These are phyloP conservation scores for Petunia axillaris DNA, from an alignment of 257 asterid species.

Conservation along the genomic window DNA sequence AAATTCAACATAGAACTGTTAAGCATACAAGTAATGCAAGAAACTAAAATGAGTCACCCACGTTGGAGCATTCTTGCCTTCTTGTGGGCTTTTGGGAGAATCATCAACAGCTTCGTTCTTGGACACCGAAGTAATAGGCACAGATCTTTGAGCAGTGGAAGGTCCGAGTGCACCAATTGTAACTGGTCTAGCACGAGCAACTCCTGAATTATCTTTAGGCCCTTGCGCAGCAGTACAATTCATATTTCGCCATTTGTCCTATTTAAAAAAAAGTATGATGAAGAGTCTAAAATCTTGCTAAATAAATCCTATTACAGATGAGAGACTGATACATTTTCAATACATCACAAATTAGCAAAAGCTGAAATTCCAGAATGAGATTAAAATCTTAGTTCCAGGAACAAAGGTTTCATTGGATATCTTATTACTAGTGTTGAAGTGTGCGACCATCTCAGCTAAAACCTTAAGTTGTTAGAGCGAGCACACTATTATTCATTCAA, in stretches of 20 bases:
- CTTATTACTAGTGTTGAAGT: background rate
- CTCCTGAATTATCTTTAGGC: conserved; percentile 37
- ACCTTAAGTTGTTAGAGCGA: too few relatives aligned
- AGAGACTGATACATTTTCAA: conserved; percentile 8
- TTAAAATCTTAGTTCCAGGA: background rate
- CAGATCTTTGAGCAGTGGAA: conserved; percentile 24
- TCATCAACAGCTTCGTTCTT: conserved; percentile 32
- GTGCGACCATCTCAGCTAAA: too few relatives aligned
- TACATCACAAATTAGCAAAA: background rate
- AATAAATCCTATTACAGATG: conserved; percentile 3
- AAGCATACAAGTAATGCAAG: conserved; percentile 25
- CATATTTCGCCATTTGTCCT: conserved; percentile 75
- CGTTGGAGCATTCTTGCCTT: conserved; percentile 30
- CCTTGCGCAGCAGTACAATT: conserved; percentile 38
- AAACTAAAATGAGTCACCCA: conserved; percentile 29
- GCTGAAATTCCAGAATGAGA: conserved; percentile 8
- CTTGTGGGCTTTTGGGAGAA: conserved; percentile 34
- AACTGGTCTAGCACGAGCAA: conserved; percentile 33
- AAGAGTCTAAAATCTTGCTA: background rate
- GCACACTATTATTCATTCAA: too few relatives aligned
- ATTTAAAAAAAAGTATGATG: conserved; percentile 25
- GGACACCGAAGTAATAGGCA: conserved; percentile 23
- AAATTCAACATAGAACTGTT: conserved; percentile 4
- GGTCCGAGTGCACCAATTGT: conserved; percentile 23
- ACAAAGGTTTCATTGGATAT: background rate